Percentiles rank a stretch among this genome's conserved stretches.
phyloP scores from a whole-genome alignment of 2,329 filamentous ascomycete species.

The Ascochyta clinopodiicola region DNA sequence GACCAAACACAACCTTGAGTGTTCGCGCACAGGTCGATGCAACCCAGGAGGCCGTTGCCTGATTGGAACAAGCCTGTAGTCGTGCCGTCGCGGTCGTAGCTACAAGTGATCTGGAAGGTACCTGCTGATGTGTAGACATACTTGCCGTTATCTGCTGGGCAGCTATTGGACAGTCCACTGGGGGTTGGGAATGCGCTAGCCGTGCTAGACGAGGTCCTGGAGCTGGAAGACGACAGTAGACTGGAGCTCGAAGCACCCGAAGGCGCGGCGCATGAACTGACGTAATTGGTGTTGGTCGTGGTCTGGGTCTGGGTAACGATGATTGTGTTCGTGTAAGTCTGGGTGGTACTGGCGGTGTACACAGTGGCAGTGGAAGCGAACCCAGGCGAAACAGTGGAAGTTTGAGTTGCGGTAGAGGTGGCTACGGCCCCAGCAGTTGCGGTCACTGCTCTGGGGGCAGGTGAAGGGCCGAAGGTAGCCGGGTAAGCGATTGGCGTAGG shows the following conservation, averaged over 20 bases:
- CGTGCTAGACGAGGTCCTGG: background rate
- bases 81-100: too few species aligned
- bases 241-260: background rate
- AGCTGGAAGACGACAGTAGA: background rate
- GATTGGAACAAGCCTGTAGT: too few species aligned
- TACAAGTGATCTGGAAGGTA: too few species aligned
- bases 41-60: too few species aligned
- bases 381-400: background rate
- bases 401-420: background rate
- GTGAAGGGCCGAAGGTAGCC: constrained; percentile 6
- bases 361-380: constrained; percentile 3
- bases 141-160: background rate
- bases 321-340: constrained; percentile 4
- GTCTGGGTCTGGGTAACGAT: background rate
- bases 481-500: constrained; percentile 7
- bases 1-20: too few species aligned
- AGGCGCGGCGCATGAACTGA: constrained; percentile 4
- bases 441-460: background rate
- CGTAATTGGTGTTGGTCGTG: constrained; percentile 10
- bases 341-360: background rate
- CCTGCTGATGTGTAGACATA: too few species aligned
- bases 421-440: constrained; percentile 1
- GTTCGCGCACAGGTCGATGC: too few species aligned
- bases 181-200: background rate
- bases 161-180: background rate